Conservation (phyloP, 1,139 yeast genomes). For the Debaryomyces nepalensis region DNA sequence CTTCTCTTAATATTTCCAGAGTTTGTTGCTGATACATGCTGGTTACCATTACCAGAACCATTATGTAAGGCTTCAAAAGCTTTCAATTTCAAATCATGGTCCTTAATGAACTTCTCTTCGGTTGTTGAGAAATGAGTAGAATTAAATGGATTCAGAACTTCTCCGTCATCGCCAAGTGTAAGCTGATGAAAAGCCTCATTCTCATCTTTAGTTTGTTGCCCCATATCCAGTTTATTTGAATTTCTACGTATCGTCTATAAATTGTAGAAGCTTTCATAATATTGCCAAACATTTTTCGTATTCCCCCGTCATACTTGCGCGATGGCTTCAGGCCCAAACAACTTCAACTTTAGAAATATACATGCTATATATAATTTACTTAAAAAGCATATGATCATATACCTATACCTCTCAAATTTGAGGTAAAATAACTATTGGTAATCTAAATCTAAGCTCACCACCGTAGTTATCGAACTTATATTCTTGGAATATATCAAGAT, state of each 20-base stretch:
- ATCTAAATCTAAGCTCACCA: constrained; percentile 38
- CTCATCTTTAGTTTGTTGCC: constrained; percentile 9
- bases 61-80: constrained; percentile 61
- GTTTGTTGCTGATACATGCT: constrained; percentile 18
- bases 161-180: constrained; percentile 32
- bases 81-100: constrained; percentile 69
- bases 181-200: background rate
- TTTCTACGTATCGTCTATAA: too few species aligned
- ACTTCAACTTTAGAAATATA: background rate
- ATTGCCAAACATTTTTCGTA: too few species aligned
- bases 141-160: constrained; percentile 35
- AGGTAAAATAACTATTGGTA: constrained; percentile 35
- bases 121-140: constrained; percentile 67
- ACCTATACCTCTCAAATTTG: constrained; percentile 4
- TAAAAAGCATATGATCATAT: background rate
- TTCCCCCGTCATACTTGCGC: too few species aligned
- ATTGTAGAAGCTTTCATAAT: too few species aligned
- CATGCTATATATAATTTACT: too few species aligned
- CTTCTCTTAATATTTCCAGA: constrained; percentile 47
- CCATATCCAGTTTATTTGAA: background rate
- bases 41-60: constrained; percentile 25
- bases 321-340: too few species aligned
- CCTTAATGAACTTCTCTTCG: constrained; percentile 69
- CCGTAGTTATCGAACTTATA: constrained; percentile 37
- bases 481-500: background rate